These are phyloP conservation scores for Sphenostylis stenocarpa DNA, from an alignment of 306 rosid genomes.

Conservation along the genomic window DNA sequence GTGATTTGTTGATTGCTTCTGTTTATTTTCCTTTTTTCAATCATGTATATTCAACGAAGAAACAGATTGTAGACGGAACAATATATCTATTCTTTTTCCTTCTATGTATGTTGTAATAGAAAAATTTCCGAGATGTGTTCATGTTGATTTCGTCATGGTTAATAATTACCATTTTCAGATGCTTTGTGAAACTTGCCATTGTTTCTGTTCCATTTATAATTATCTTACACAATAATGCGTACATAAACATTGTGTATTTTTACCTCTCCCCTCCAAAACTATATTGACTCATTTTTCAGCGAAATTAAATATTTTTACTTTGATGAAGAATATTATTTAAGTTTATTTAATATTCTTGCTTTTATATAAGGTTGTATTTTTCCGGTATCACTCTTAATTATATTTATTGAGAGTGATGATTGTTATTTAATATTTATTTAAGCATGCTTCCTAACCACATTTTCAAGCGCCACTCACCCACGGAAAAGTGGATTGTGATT, in stretches of 20 bases:
- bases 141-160: background rate
- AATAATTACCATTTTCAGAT: conserved; percentile 1
- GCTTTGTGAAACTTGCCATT: conserved; percentile 14
- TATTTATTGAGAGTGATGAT: no score
- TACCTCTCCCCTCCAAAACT: background rate
- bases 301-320: no score
- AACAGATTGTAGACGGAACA: conserved; percentile 38
- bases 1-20: conserved; percentile 44
- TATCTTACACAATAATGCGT: background rate
- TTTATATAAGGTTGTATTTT: no score
- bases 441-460: no score
- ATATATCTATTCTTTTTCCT: background rate
- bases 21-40: background rate
- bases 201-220: background rate
- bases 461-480: no score
- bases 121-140: conserved; percentile 18
- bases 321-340: no score
- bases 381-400: no score
- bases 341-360: no score
- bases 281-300: no score
- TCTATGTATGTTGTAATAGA: conserved; percentile 26
- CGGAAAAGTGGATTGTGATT: no score
- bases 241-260: background rate
- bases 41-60: conserved; percentile 41
- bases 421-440: no score